Percentiles rank a stretch among this genome's conserved stretches.
These are phyloP conservation scores for Candida chilensis DNA, from an alignment of 805 yeast genomes.

Conservation along the genomic window DNA sequence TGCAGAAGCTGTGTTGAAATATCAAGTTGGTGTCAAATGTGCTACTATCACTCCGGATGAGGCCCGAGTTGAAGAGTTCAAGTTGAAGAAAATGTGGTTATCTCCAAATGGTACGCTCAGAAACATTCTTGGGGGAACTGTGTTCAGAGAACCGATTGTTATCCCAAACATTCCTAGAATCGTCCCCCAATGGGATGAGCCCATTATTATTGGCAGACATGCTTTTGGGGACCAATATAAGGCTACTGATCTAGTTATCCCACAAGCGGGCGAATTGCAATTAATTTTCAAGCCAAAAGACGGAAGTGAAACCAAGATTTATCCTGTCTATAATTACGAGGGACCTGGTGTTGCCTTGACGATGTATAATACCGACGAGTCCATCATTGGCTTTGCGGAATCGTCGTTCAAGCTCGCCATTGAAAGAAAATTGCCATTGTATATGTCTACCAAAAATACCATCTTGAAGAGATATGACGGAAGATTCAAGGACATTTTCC, in stretches of 20 bases:
- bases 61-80: constrained; percentile 86
- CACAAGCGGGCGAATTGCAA: constrained; percentile 72
- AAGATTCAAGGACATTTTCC: constrained; percentile 89
- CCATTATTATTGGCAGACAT: constrained; percentile 95
- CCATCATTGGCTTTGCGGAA: constrained; percentile 86
- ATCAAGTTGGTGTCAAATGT: constrained; percentile 93
- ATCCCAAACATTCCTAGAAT: constrained; percentile 83
- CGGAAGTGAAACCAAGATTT: constrained; percentile 45
- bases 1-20: constrained; percentile 80
- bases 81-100: constrained; percentile 92
- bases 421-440: constrained; percentile 68
- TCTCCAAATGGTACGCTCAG: constrained; percentile 97
- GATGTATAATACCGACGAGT: constrained; percentile 94
- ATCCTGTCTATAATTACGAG: constrained; percentile 59
- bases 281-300: constrained; percentile 66
- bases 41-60: constrained; percentile 99
- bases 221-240: constrained; percentile 96
- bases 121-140: constrained; percentile 93
- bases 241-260: constrained; percentile 79
- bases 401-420: constrained; percentile 86
- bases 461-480: constrained; percentile 93
- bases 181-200: constrained; percentile 89
- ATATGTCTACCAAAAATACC: constrained; percentile 89
- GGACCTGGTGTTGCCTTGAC: constrained; percentile 79
- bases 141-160: constrained; percentile 93